These are phyloP conservation scores for Globisporangium lucens DNA, from an alignment of 352 stramenopile genomes.

Conservation along the genomic window DNA sequence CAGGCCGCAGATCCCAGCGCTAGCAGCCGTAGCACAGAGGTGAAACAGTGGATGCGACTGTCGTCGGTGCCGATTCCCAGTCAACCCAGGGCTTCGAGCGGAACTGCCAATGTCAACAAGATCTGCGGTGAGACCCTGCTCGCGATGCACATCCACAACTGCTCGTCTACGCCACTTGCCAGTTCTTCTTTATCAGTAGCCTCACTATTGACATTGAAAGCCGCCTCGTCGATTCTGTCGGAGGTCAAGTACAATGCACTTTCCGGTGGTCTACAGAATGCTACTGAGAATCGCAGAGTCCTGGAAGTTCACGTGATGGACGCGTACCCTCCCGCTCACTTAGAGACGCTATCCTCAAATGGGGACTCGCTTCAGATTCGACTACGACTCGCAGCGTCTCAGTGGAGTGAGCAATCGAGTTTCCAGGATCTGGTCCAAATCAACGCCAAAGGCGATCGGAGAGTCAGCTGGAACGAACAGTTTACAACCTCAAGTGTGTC, in stretches of 20 bases:
- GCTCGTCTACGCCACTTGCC: background rate
- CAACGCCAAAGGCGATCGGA: background rate
- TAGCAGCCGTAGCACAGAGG: background rate
- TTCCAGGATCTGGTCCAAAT: background rate
- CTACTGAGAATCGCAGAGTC: constrained; percentile 3
- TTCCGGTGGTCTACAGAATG: background rate
- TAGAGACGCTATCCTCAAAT: background rate
- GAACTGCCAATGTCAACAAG: background rate
- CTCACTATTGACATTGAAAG: background rate
- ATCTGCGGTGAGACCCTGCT: constrained; percentile 3
- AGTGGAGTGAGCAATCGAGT: constrained; percentile 7
- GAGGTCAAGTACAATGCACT: background rate
- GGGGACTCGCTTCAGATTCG: background rate
- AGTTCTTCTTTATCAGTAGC: background rate
- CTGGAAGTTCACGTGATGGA: constrained; percentile 11
- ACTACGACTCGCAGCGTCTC: background rate
- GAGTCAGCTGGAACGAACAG: constrained; percentile 5
- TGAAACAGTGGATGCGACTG: background rate
- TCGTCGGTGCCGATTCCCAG: background rate
- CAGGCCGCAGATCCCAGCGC: background rate
- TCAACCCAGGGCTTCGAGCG: background rate
- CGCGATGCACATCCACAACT: background rate
- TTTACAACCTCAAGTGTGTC: constrained; percentile 3
- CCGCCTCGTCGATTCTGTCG: constrained; percentile 8
- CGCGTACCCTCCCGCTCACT: constrained; percentile 4